Percentiles rank a stretch among this genome's conserved stretches.
phyloP scores from a whole-genome alignment of 805 yeast species.

The Kodamaea sagamina region DNA sequence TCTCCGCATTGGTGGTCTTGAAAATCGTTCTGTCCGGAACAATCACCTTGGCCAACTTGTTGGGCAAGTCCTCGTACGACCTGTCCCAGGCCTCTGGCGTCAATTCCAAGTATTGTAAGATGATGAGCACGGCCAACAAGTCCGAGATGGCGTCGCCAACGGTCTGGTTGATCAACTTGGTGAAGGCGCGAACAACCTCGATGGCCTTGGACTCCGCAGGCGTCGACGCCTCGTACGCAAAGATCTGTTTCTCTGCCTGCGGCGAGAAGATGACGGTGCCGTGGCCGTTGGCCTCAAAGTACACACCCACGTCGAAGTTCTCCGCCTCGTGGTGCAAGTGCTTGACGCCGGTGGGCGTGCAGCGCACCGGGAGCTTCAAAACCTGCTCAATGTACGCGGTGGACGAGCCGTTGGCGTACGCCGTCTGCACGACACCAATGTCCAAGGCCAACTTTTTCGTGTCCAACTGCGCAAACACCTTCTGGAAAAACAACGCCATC shows the following conservation, averaged over 20 bases:
- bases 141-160: slow-evolving; percentile 99
- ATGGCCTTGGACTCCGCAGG: slow-evolving; percentile 53
- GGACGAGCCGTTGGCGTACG: slow-evolving; percentile 94
- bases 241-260: slow-evolving; percentile 39
- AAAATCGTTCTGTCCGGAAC: slow-evolving; percentile 81
- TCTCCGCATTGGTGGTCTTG: slow-evolving; percentile 87
- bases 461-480: slow-evolving; percentile 49
- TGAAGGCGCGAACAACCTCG: slow-evolving; percentile 56
- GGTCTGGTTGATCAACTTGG: slow-evolving; percentile 84
- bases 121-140: slow-evolving; percentile 71
- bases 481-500: slow-evolving; percentile 66
- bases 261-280: slow-evolving; percentile 88
- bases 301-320: slow-evolving; percentile 85
- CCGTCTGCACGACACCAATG: slow-evolving; percentile 94
- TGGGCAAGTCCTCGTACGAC: slow-evolving; percentile 83
- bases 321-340: slow-evolving; percentile 92
- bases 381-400: slow-evolving; percentile 65
- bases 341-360: slow-evolving; percentile 95
- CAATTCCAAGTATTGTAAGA: slow-evolving; percentile 57
- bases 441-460: slow-evolving; percentile 45
- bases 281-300: slow-evolving; percentile 99
- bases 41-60: slow-evolving; percentile 73
- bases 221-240: slow-evolving; percentile 32
- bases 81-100: slow-evolving; percentile 72
- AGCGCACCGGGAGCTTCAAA: slow-evolving; percentile 74